Evolutionary conservation across 352 stramenopile species (phyloP).

Genomic region (Chloridella minuta): DNA sequence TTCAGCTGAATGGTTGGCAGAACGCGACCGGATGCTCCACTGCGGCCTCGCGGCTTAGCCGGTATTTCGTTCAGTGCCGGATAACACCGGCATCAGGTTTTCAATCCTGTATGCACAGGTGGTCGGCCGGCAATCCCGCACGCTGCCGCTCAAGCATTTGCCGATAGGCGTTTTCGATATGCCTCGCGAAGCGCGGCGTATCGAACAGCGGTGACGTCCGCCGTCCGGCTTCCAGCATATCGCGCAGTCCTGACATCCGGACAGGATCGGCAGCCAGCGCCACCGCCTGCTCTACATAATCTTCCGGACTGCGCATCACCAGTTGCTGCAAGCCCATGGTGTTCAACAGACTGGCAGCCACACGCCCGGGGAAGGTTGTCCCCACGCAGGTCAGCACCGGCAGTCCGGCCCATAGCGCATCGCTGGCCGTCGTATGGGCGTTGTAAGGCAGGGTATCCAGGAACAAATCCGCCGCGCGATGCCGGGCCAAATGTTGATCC

Average conservation of each 20-base stretch:
- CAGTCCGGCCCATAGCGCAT: conserved; percentile 53
- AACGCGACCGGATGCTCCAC: no score
- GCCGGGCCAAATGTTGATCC: conserved; percentile 49
- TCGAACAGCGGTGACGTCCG: conserved; percentile 37
- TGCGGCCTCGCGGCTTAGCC: no score
- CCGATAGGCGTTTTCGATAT: conserved; percentile 29
- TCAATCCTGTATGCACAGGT: no score
- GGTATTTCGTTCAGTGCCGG: no score
- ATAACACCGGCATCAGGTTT: no score
- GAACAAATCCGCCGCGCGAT: conserved; percentile 50
- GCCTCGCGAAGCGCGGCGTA: conserved; percentile 28
- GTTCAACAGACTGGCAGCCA: conserved; percentile 49
- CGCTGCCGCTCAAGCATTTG: background rate
- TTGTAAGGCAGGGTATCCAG: conserved; percentile 56
- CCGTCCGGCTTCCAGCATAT: conserved; percentile 31
- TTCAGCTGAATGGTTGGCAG: no score
- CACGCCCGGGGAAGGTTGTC: conserved; percentile 47
- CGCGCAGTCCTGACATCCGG: conserved; percentile 33
- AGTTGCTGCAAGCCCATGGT: no score
- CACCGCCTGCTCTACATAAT: conserved; percentile 55
- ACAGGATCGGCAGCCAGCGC: conserved; percentile 44
- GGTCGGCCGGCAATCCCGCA: no score
- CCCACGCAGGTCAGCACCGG: conserved; percentile 53
- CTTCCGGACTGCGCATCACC: no score
- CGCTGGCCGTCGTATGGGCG: conserved; percentile 49